phyloP scores from a whole-genome alignment of 768 basidiomycete species.

The Tremella fuciformis region DNA sequence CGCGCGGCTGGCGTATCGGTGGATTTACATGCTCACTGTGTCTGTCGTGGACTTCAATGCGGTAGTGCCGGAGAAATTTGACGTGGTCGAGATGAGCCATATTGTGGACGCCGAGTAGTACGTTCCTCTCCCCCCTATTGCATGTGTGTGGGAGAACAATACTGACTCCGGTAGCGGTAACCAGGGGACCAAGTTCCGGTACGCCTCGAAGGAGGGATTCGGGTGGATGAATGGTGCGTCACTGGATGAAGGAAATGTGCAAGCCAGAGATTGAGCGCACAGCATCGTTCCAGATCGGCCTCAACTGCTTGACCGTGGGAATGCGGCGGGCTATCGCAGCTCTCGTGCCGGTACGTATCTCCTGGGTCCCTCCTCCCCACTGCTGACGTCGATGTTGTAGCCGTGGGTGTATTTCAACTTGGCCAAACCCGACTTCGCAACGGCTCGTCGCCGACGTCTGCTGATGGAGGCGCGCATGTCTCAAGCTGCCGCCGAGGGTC shows the following conservation, averaged over 20 bases:
- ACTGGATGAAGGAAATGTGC: background rate
- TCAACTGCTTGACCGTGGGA: slow-evolving; percentile 85
- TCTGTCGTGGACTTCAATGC: slow-evolving; percentile 85
- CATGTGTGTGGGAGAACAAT: too few species aligned
- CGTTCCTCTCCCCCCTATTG: slow-evolving; percentile 15
- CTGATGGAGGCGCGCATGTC: slow-evolving; percentile 42
- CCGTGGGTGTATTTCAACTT: slow-evolving; percentile 49
- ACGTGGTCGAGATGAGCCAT: slow-evolving; percentile 92
- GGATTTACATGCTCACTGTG: slow-evolving; percentile 82
- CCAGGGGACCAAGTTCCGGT: slow-evolving; percentile 88
- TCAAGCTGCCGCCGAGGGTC: slow-evolving; percentile 38
- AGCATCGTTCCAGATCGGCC: slow-evolving; percentile 96
- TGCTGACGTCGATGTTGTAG: slow-evolving; percentile 15
- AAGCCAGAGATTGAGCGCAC: slow-evolving; percentile 9
- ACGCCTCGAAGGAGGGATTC: slow-evolving; percentile 95
- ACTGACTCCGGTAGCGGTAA: slow-evolving; percentile 25
- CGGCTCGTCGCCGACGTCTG: slow-evolving; percentile 31
- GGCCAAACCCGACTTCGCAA: slow-evolving; percentile 43
- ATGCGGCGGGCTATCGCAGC: slow-evolving; percentile 94
- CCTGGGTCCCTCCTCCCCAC: background rate
- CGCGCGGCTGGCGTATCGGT: slow-evolving; percentile 87
- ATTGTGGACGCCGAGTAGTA: slow-evolving; percentile 92
- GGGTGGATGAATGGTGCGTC: slow-evolving; percentile 92
- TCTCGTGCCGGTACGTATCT: slow-evolving; percentile 64
- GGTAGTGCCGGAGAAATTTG: slow-evolving; percentile 98